Evolutionary conservation across 2,329 filamentous ascomycete species (phyloP), one percentile per base, ranked within the genome.

Genomic region (Colletotrichum cuscutae): DNA sequence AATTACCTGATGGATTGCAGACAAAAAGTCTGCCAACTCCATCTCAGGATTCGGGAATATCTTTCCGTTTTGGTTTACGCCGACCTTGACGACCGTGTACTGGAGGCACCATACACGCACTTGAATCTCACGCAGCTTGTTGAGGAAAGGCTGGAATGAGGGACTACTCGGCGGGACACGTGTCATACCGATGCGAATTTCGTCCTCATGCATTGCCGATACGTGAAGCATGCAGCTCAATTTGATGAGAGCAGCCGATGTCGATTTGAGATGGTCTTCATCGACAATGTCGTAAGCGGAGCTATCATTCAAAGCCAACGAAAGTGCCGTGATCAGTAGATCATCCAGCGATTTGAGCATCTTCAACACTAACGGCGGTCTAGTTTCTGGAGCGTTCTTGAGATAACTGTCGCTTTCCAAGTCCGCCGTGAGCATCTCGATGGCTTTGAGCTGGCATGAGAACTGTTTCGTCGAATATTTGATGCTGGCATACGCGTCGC

Each of bases 71-170:
- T 95, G 93, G 6, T 85, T 83, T 32, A 95, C 91, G 4, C 90
- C 93, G 74, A 95, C 92, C 78, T 93, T 93, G 56, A 98, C 82
- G 64, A 98, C 84, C 0, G 90, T 89, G 79, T 98, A 99, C 75
- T 96, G 92, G 52, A 98, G 84, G 49, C 94, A 95, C 96, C 97
- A 98, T 12, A 92, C 90, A 42, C 95, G 91, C 3, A 98, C 90
- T 78, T 98, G 93, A 87, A 97, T 93, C 76, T 98, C 95, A 53
- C 95, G 91, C 56, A 98, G 85, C 78, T 92, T 95, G 68, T 89
- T 91, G 69, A 91, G 88, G 76, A 93, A 86, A 1, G 84, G 81
- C 68, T 87, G 85, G 71, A 89, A 90, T 1, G 85, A 86, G 78
- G 90, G 79, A 84, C 90, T 82, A 85, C 83, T 84, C 78, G 89